phyloP scores from a whole-genome alignment of 352 stramenopile species.

The Pythium pectinolyticum region DNA sequence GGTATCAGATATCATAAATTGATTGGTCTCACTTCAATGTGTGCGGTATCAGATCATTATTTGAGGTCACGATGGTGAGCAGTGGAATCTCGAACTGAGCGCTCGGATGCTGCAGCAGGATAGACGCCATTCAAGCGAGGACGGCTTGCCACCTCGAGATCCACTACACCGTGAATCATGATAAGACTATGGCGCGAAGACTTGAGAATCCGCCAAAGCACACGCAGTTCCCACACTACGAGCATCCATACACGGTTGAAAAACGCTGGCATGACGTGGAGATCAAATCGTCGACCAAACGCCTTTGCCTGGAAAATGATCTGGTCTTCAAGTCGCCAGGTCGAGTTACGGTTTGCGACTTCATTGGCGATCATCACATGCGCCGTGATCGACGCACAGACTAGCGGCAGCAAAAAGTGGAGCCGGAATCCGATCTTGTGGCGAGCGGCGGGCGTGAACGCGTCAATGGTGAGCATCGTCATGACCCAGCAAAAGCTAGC shows the following conservation, averaged over 20 bases:
- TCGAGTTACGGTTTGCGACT: background rate
- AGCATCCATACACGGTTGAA: slow-evolving; percentile 31
- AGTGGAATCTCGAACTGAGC: too few species aligned
- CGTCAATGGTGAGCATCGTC: slow-evolving; percentile 20
- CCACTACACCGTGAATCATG: slow-evolving; percentile 29
- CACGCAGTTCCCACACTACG: slow-evolving; percentile 27
- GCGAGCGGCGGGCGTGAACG: slow-evolving; percentile 17
- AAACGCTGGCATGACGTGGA: slow-evolving; percentile 26
- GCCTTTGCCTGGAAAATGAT: background rate
- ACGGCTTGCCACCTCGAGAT: slow-evolving; percentile 2
- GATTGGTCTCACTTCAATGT: too few species aligned
- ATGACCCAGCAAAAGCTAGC: slow-evolving; percentile 18
- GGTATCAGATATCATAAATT: too few species aligned
- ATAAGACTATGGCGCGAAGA: slow-evolving; percentile 11
- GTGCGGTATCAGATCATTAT: too few species aligned
- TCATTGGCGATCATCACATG: slow-evolving; percentile 11
- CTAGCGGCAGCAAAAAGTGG: slow-evolving; percentile 2
- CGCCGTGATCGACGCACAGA: slow-evolving; percentile 1
- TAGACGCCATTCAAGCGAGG: too few species aligned
- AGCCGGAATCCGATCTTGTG: slow-evolving; percentile 18
- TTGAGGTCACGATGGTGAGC: too few species aligned
- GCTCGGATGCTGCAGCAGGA: too few species aligned
- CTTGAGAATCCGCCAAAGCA: slow-evolving; percentile 21
- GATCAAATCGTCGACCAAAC: slow-evolving; percentile 1
- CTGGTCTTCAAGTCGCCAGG: slow-evolving; percentile 9